Conservation (phyloP, 768 basidiomycete genomes). For the Suillus lakei region DNA sequence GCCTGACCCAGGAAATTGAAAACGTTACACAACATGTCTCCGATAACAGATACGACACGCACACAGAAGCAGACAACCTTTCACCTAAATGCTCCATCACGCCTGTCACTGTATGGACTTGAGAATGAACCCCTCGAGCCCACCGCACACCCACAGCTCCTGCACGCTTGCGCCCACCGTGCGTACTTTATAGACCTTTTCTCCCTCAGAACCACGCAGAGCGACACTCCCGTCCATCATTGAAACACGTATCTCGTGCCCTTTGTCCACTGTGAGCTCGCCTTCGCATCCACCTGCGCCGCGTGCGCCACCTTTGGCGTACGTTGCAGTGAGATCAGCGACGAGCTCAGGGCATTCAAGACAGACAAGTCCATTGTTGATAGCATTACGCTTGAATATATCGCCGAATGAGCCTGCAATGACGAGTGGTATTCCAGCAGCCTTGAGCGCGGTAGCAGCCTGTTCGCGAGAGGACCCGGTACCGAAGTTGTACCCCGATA, state of each 20-base stretch:
- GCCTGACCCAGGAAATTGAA: no score
- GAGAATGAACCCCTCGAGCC: constrained; percentile 89
- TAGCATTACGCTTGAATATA: constrained; percentile 98
- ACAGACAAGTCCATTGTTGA: constrained; percentile 98
- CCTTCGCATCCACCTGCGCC: constrained; percentile 81
- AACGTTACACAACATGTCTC: constrained; percentile 1
- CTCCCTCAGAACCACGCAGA: constrained; percentile 48
- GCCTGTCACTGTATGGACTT: constrained; percentile 58
- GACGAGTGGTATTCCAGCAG: constrained; percentile 91
- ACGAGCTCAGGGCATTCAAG: constrained; percentile 92
- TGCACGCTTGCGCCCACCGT: constrained; percentile 94
- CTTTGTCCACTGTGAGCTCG: constrained; percentile 82
- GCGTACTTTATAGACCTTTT: constrained; percentile 67
- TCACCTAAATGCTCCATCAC: constrained; percentile 12
- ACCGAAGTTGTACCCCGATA: constrained; percentile 97
- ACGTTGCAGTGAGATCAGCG: constrained; percentile 74
- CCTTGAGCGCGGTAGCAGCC: constrained; percentile 95
- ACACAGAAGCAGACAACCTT: background rate
- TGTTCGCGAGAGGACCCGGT: constrained; percentile 99
- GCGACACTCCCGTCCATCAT: constrained; percentile 75
- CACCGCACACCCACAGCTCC: constrained; percentile 96
- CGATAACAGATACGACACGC: background rate
- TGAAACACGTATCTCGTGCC: constrained; percentile 63
- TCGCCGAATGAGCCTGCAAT: constrained; percentile 99
- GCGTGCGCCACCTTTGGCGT: constrained; percentile 74